Percentiles rank a stretch among this genome's conserved stretches.
Evolutionary conservation across 2,329 filamentous ascomycete species (phyloP).

Genomic region (Aspergillus luchuensis): DNA sequence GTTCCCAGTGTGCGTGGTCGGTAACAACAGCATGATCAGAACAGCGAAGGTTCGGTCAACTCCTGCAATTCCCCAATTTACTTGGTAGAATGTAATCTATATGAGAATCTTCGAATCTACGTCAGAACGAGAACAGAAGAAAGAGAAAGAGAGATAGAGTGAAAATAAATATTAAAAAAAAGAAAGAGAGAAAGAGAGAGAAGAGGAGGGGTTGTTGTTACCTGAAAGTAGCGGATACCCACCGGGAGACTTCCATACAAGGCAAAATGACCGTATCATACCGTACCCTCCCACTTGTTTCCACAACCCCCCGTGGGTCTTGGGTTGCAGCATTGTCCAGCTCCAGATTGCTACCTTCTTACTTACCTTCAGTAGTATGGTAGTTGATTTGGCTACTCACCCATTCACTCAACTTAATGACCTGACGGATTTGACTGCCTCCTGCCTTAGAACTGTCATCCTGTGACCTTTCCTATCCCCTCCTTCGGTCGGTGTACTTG

Average conservation of each 20-base stretch:
- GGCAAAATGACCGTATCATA: neutral
- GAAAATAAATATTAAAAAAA: too few species aligned
- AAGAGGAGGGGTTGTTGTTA: neutral
- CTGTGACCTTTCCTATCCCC: neutral
- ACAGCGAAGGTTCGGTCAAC: too few species aligned
- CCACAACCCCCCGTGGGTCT: neutral
- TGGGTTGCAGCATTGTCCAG: neutral
- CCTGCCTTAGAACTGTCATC: neutral
- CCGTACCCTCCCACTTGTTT: neutral
- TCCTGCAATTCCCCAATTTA: too few species aligned
- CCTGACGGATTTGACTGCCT: neutral
- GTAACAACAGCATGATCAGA: too few species aligned
- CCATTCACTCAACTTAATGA: too few species aligned
- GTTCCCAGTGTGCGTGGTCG: too few species aligned
- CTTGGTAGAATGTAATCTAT: too few species aligned
- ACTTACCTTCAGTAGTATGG: too few species aligned
- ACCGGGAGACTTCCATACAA: neutral
- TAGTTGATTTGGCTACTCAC: neutral
- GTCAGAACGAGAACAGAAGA: too few species aligned
- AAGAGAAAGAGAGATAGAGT: too few species aligned
- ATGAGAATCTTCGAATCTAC: too few species aligned
- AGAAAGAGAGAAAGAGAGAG: too few species aligned
- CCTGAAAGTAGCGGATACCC: neutral
- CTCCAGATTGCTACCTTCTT: neutral
- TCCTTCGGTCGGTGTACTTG: slow-evolving; percentile 12